Evolutionary conservation across 768 basidiomycete genomes (phyloP), one percentile per base, ranked within the genome.

Genomic region (Pleurotus cornucopiae): DNA sequence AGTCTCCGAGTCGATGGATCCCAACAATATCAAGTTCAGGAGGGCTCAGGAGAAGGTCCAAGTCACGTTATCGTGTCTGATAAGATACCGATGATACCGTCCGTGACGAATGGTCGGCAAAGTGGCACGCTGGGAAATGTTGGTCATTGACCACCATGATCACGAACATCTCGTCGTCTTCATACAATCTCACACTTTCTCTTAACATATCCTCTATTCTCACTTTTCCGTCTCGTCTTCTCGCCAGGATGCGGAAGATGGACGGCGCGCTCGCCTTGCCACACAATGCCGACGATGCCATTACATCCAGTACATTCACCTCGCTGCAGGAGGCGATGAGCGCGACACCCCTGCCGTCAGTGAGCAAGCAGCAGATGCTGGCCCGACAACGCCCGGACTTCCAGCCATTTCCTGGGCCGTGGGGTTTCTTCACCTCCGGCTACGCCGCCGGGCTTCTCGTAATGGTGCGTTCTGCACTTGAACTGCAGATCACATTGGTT

Each of bases 391-490:
- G 20, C 7, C 14, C 7, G 25, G 14, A 51, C 47, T 48, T 48
- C 37, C 58, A 52, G 44, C 47, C 68, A 57, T 62, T 85, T 45
- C 84, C 85, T 0, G 84, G 83, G 0, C 86, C 85, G 0, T 86
- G 82, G 79, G 83, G 77, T 0, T 91, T 91, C 72, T 74, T 89
- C 55, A 86, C 85, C 0, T 89, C 88, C 13, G 80, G 85, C 1
- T 91, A 91, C 66, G 81, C 86, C 60, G 58, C 87, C 38, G 87
- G 83, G 0, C 67, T 91, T 47, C 68, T 89, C 60, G 61, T 84
- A 30, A 82, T 89, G 82, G 88, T 88, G 60, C 64, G 75, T 67
- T 6, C 1, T 38, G 7, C 38, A 1, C 9, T 34, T 34, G 30
- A 11, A 34, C 30, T 34, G 30, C 30, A 9, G 9, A 2, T 9